Conservation (phyloP, 2,329 filamentous ascomycete genomes). For the Neocatenulostroma microsporum region DNA sequence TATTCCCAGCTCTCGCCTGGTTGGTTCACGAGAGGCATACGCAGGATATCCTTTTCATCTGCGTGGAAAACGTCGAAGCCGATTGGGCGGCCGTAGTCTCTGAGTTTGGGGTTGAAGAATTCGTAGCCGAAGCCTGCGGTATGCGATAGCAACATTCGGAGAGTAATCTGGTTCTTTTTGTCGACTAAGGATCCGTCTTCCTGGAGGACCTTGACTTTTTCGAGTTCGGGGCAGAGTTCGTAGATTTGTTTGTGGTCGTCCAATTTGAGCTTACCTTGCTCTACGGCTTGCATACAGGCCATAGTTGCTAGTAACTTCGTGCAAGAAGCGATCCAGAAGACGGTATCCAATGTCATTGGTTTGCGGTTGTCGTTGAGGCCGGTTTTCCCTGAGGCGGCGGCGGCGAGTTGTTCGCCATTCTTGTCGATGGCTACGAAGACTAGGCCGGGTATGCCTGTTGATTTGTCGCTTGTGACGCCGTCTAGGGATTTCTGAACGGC, state of each 20-base stretch:
- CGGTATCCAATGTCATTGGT: slow-evolving; percentile 52
- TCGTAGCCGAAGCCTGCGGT: slow-evolving; percentile 45
- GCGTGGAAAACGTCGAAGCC: slow-evolving; percentile 54
- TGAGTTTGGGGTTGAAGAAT: slow-evolving; percentile 40
- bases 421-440: slow-evolving; percentile 42
- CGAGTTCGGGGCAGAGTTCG: slow-evolving; percentile 37
- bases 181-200: slow-evolving; percentile 34
- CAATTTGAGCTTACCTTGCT: slow-evolving; percentile 35
- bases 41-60: slow-evolving; percentile 44
- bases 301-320: slow-evolving; percentile 39
- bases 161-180: slow-evolving; percentile 41
- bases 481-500: slow-evolving; percentile 33
- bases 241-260: slow-evolving; percentile 37
- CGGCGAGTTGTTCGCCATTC: slow-evolving; percentile 35
- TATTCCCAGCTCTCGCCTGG: slow-evolving; percentile 58
- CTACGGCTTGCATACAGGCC: slow-evolving; percentile 43
- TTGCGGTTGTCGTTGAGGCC: slow-evolving; percentile 34
- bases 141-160: slow-evolving; percentile 45
- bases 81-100: slow-evolving; percentile 35
- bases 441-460: slow-evolving; percentile 33
- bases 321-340: slow-evolving; percentile 53
- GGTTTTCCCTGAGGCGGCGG: slow-evolving; percentile 36
- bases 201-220: slow-evolving; percentile 35
- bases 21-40: slow-evolving; percentile 52
- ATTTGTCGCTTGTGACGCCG: slow-evolving; percentile 22